Conservation (phyloP, 169 alveolate species). For the Plasmodium malariae region DNA sequence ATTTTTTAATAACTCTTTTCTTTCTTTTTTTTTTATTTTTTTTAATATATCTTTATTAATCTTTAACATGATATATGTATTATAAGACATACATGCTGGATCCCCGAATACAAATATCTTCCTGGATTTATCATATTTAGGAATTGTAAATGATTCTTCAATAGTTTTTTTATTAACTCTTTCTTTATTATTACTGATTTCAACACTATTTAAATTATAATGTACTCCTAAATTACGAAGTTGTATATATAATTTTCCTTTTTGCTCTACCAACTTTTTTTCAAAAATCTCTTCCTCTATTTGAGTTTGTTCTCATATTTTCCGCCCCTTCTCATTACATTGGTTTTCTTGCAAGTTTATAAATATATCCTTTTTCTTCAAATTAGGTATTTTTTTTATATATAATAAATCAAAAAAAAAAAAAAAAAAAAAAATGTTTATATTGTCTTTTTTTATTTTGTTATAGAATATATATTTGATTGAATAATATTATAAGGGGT, state of each 20-base stretch:
- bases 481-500: not conserved
- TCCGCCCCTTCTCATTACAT: not conserved
- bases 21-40: not conserved
- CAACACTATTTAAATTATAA: no score
- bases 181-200: no score
- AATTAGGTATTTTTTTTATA: not conserved
- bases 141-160: slow-evolving; percentile 3
- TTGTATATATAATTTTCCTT: not conserved
- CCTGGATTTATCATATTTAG: not conserved
- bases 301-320: no score
- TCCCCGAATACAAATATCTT: not conserved
- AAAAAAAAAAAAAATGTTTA: not conserved
- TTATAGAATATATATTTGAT: not conserved
- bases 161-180: not conserved
- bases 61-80: not conserved
- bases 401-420: no score
- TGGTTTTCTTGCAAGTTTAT: not conserved
- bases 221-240: not conserved
- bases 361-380: not conserved
- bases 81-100: not conserved
- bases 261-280: not conserved
- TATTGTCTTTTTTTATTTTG: not conserved
- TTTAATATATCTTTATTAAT: not conserved
- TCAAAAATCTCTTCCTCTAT: not conserved
- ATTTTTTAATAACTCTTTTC: not conserved